Evolutionary conservation across 768 basidiomycete species (phyloP), one percentile per base, ranked within the genome.

Genomic region (Mycena rosella): DNA sequence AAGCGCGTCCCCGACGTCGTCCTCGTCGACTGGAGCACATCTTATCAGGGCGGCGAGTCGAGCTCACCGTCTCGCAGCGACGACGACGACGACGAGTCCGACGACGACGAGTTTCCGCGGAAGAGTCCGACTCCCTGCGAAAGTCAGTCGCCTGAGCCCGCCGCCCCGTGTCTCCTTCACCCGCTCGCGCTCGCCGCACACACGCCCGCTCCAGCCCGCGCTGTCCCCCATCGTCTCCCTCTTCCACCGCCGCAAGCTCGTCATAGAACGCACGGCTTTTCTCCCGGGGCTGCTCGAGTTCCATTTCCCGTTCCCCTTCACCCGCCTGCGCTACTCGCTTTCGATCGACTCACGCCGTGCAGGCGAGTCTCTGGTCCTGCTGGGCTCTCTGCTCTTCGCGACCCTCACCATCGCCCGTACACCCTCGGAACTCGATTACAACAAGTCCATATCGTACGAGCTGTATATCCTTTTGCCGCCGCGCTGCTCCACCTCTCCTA

Each of bases 21-120:
- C 63, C 78, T 78, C 65, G 74, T 89, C 71, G 93, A 90, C 71
- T 88, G 93, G 89, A 95, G 92, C 74, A 94, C 93, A 15, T 95
- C 93, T 71, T 95, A 95, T 79, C 91, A 94, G 65, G 94, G 90
- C 30, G 94, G 94, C 49, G 52, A 55, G 29, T 64, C 66, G 6
- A 60, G 56, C 22, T 63, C 69, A 13, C 32, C 65, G 11, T 71
- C 70, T 18, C 64, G 49, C 55, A 68, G 30, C 40, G 34, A 67
- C 54, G 63, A n/a, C 53, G 85, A 87, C 27, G 88, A 87, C 51
- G 84, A 83, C 36, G 89, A 91, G 70, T 88, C 88, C 0, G 89
- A 89, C 52, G 86, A 88, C 63, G 84, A 85, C 18, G 54, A 63
- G 20, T n/a, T 9, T 48, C 8, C 65, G 66, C 14, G 69, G 69